Conservation (phyloP, 78 protist genomes). For the Emiliania huxleyi region DNA sequence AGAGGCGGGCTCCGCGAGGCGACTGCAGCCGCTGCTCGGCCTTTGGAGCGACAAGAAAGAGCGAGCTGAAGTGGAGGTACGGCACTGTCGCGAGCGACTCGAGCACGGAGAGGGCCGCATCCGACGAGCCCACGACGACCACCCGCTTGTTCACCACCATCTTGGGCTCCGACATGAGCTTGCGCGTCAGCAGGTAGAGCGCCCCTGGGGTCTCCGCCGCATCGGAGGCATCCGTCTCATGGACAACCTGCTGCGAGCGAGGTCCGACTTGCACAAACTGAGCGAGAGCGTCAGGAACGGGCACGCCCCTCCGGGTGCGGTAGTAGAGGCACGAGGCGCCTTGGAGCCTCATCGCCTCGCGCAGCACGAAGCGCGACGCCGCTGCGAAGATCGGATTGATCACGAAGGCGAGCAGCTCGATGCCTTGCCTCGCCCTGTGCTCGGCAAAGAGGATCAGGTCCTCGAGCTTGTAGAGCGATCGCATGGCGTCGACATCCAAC, state of each 20-base stretch:
- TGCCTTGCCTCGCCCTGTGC: neutral
- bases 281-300: neutral
- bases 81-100: constrained; percentile 4
- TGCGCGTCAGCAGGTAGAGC: constrained; percentile 5
- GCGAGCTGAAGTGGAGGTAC: constrained; percentile 5
- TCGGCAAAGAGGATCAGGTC: neutral
- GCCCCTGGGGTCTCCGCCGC: neutral
- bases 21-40: neutral
- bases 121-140: constrained; percentile 44
- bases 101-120: neutral
- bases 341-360: neutral
- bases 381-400: neutral
- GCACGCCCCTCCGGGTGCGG: neutral
- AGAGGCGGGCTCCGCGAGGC: neutral
- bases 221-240: neutral
- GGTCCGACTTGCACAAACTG: neutral
- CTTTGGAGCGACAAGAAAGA: constrained; percentile 17
- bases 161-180: constrained; percentile 32
- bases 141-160: neutral
- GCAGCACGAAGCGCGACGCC: neutral
- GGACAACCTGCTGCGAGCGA: neutral
- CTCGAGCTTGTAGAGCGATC: neutral
- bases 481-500: neutral
- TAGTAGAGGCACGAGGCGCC: neutral
- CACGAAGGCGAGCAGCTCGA: neutral